Evolutionary conservation across 192 early-diverging fungal genomes (phyloP), one percentile per base, ranked within the genome.

Genomic region (Coemansia erecta): DNA sequence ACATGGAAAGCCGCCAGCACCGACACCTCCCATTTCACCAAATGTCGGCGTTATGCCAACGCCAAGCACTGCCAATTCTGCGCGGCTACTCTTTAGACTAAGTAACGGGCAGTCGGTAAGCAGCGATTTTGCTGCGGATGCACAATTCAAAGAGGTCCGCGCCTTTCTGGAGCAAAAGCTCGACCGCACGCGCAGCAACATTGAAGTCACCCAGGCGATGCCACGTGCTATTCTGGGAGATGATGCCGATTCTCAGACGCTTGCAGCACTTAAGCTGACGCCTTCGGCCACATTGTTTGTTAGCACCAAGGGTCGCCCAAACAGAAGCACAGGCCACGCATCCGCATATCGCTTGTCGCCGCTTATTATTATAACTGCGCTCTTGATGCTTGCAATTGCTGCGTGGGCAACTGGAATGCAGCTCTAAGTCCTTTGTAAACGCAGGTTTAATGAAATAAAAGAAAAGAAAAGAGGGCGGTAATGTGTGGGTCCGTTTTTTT

Each of bases 211-310:
- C 4, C 13, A 7, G 19, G 10, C 10, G 3, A 17, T 48, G 46
- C 46, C 46, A 10, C 46, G 46, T 48, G 19, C 17, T 48, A 9
- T 21, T 48, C 19, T 48, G 17, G 46, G 19, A 18, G 17, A 21
- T 18, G 55, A 47, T 14, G 39, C 21, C 12, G 64, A 73, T 39
- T 23, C 3, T 8, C 23, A n/a, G 24, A 60, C 60, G 3, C 35
- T 73, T 55, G 21, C 18, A 4, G 60, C 55, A 9, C 61, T 73
- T 15, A 60, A 59, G 17, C 56, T 73, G 45, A 45, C 43, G 13
- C 71, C 64, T 1, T 58, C 71, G 21, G 71, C 64, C 1, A 63
- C 71, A 4, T 54, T 73, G 64, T 31, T 60, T 40, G 37, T 73
- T 19, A 31, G 47, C 2, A 3, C 12, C 0, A 33, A 2, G 43